Evolutionary conservation across 495 filamentous ascomycete genomes (phyloP).

Genomic region (Talaromyces ruber): DNA sequence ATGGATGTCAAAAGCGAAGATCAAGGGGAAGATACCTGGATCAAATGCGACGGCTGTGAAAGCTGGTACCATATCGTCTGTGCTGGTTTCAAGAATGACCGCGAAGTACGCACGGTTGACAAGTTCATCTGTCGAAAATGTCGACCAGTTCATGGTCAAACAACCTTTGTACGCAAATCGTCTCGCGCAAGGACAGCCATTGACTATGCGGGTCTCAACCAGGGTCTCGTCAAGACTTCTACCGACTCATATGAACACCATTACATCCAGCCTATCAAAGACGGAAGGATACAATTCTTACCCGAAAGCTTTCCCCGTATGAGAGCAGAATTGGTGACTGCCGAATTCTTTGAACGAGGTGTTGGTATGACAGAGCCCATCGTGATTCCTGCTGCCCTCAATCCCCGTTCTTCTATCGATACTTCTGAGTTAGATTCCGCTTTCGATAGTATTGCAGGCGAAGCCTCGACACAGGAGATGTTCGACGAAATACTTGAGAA

Average conservation of each 20-base stretch:
- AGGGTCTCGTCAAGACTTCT: slow-evolving; percentile 62
- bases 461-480: slow-evolving; percentile 35
- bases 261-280: slow-evolving; percentile 63
- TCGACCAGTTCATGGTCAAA: slow-evolving; percentile 51
- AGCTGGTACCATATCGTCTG: slow-evolving; percentile 68
- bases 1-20: slow-evolving; percentile 37
- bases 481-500: slow-evolving; percentile 38
- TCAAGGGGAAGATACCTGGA: slow-evolving; percentile 54
- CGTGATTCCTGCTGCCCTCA: slow-evolving; percentile 59
- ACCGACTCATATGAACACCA: slow-evolving; percentile 64
- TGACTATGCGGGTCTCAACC: slow-evolving; percentile 67
- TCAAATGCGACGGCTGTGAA: slow-evolving; percentile 68
- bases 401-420: slow-evolving; percentile 41
- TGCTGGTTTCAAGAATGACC: slow-evolving; percentile 60
- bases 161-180: slow-evolving; percentile 56
- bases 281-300: slow-evolving; percentile 54
- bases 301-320: slow-evolving; percentile 60
- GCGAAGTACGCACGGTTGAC: slow-evolving; percentile 62
- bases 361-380: slow-evolving; percentile 63
- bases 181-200: slow-evolving; percentile 61
- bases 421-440: slow-evolving; percentile 10
- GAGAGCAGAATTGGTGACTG: slow-evolving; percentile 57
- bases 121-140: slow-evolving; percentile 62
- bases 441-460: slow-evolving; percentile 25
- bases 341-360: slow-evolving; percentile 58